phyloP scores from a whole-genome alignment of 2,329 filamentous ascomycete genomes.

The Monosporascus sp. region DNA sequence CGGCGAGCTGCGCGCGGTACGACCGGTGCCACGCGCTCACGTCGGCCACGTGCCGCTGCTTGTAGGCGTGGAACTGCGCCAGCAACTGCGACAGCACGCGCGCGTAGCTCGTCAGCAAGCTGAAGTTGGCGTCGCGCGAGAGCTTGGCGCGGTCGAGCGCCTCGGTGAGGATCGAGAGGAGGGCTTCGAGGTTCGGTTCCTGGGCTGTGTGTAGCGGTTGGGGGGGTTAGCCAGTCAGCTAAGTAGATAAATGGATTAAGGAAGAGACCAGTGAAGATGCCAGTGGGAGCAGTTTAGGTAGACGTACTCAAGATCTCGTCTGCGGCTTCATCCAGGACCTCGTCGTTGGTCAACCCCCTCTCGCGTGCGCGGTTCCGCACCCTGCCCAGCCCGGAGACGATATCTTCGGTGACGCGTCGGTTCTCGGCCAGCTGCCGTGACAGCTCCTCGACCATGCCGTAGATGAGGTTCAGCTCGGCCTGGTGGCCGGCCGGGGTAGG shows the following conservation, averaged over 20 bases:
- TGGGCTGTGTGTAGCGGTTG: constrained; percentile 38
- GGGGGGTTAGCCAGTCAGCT: background rate
- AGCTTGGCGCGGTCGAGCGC: constrained; percentile 57
- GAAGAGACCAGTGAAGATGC: background rate
- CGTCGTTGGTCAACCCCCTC: constrained; percentile 50
- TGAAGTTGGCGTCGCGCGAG: constrained; percentile 56
- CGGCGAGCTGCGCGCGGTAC: constrained; percentile 60
- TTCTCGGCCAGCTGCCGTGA: constrained; percentile 59
- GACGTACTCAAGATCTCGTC: constrained; percentile 51
- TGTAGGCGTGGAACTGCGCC: constrained; percentile 61
- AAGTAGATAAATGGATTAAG: background rate
- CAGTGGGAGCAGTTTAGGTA: background rate
- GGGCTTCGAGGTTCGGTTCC: constrained; percentile 54
- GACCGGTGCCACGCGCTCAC: constrained; percentile 61
- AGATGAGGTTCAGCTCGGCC: constrained; percentile 63
- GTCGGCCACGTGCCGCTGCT: constrained; percentile 56
- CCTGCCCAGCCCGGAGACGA: constrained; percentile 57
- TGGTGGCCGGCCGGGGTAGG: constrained; percentile 64
- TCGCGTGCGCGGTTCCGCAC: constrained; percentile 53
- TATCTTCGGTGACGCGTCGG: constrained; percentile 55
- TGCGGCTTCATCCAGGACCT: constrained; percentile 50
- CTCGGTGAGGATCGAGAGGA: constrained; percentile 56
- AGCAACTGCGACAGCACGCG: constrained; percentile 52
- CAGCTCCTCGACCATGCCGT: constrained; percentile 62
- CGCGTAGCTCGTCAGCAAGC: constrained; percentile 53